Base-by-base conservation (phyloP, 1,284 basidiomycete species). In the Taiwanofungus camphoratus region DNA sequence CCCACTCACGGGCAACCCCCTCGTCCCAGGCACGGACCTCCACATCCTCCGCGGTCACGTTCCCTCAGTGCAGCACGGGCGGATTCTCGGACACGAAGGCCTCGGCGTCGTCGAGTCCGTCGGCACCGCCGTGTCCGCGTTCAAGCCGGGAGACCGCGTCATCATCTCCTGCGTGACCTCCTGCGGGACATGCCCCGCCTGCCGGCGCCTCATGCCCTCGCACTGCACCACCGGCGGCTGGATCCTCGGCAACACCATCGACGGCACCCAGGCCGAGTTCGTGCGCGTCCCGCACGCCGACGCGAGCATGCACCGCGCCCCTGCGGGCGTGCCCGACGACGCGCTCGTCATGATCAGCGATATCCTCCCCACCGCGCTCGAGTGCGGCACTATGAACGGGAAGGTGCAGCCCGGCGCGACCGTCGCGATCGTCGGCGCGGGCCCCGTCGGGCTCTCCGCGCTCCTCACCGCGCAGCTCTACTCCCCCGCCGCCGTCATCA, bases 1-100 rank as follows among this genome's bases (percentile, higher is more conserved):
- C 20, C 16, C 34, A 4, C 34, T 4, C 34, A 15, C 7, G 11
- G 5, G n/a, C 23, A n/a, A 12, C n/a, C 36, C 22, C 6, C 6
- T 34, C 4, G 18, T n/a, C 20, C 4, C 32, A 41, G 54, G 55
- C 7, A 61, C 59, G 19, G 59, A 61, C 41, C 53, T 61, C 7
- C 59, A 59, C 41, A 61, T 59, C 21, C 47, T 61, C 33, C 57
- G 59, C 40, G 59, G 59, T 34, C 56, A 60, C 42, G 55, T 59
- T 9, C 50, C 56, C 6, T 52, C 56, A 12, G 51, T 52, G 22
- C 19, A n/a, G 15, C 26, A 26, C 3, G 58, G 55, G 5, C 51
- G 45, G n/a, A 44, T 48, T 18, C 36, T 43, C 19, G 43, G 48
- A 4, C 31, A 45, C 31, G 48, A 49, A 21, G 44, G 43, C 11